Conservation (phyloP, 257 asterid genomes). For the Galeopsis tetrahit region DNA sequence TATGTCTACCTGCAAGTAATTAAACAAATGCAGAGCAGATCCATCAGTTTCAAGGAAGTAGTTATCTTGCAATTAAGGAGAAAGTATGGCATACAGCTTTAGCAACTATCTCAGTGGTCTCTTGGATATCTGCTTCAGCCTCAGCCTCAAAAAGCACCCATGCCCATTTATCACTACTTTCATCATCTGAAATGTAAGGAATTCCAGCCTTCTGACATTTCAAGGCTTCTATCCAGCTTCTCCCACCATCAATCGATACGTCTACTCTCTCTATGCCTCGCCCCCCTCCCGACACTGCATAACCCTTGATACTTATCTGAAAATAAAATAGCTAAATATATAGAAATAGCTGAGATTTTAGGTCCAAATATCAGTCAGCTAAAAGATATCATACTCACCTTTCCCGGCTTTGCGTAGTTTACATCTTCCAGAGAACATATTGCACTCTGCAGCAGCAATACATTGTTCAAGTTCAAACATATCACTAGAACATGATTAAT, state of each 20-base stretch:
- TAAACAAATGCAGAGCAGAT: background rate
- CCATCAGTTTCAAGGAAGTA: background rate
- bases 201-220: constrained; percentile 64
- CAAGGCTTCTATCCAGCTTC: constrained; percentile 76
- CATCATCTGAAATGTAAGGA: constrained; percentile 61
- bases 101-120: constrained; percentile 66
- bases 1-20: constrained; percentile 65
- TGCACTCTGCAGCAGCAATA: constrained; percentile 70
- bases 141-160: constrained; percentile 81
- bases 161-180: constrained; percentile 78
- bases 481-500: constrained; percentile 15
- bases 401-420: constrained; percentile 55
- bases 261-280: constrained; percentile 91
- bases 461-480: constrained; percentile 32
- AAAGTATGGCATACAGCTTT: constrained; percentile 64
- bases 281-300: constrained; percentile 87
- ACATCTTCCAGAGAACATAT: constrained; percentile 82
- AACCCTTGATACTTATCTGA: constrained; percentile 76
- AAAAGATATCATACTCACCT: constrained; percentile 51
- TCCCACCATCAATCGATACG: constrained; percentile 72
- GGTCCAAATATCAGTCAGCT: background rate
- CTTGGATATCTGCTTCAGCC: constrained; percentile 58
- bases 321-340: background rate
- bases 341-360: no score
- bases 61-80: background rate